Conservation (phyloP, 1,284 basidiomycete genomes). For the Irpex rosettiformis region DNA sequence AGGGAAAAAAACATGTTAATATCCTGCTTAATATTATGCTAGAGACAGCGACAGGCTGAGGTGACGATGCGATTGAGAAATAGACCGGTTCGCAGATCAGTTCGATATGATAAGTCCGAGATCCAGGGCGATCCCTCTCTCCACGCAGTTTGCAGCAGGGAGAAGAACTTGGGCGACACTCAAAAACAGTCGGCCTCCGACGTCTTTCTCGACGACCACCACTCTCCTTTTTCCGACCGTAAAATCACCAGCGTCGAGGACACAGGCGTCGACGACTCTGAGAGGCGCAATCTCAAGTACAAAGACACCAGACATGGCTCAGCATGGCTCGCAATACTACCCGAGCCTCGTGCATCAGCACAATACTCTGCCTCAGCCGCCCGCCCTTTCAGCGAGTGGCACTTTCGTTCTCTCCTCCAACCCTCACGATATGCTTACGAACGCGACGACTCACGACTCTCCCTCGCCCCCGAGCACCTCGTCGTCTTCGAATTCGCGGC, state of each 20-base stretch:
- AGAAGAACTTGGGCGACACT: background rate
- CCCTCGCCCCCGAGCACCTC: background rate
- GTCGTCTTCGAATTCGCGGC: background rate
- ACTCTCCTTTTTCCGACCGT: background rate
- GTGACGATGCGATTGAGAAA: background rate
- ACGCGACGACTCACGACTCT: background rate
- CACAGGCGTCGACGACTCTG: background rate
- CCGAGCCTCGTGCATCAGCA: conserved; percentile 3
- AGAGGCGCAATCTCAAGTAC: background rate
- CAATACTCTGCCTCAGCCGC: background rate
- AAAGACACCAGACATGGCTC: background rate
- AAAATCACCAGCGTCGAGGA: background rate
- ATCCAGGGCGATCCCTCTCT: background rate
- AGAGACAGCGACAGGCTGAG: background rate
- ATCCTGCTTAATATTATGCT: no score
- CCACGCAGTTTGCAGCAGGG: background rate
- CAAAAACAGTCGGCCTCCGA: background rate
- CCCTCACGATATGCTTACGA: background rate
- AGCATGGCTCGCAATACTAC: background rate
- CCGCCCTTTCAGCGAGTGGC: conserved; percentile 4
- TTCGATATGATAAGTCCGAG: background rate
- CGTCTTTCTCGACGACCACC: background rate
- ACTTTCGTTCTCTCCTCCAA: background rate
- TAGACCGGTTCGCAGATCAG: background rate
- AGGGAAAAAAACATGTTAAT: no score